phyloP scores from a whole-genome alignment of 225 moss, liverwort and hornwort genomes.

The Polytrichum formosum region DNA sequence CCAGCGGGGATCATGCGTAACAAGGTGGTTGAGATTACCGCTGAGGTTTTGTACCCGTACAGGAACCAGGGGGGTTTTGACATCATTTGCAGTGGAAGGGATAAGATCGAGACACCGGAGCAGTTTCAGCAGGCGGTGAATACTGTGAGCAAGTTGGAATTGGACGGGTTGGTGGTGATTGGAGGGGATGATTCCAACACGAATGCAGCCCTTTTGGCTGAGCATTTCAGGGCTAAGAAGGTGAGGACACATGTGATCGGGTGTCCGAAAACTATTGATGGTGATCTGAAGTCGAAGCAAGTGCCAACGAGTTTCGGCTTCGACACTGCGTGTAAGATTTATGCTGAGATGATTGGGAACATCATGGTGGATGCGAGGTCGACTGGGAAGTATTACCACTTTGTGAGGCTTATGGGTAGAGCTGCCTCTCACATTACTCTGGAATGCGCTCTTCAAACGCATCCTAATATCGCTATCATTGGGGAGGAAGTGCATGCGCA shows the following conservation, averaged over 20 bases:
- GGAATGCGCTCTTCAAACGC: constrained; percentile 89
- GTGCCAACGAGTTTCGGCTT: constrained; percentile 93
- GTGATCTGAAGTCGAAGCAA: constrained; percentile 78
- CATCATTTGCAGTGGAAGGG: constrained; percentile 88
- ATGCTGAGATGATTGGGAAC: constrained; percentile 92
- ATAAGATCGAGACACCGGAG: constrained; percentile 91
- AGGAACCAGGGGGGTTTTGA: constrained; percentile 94
- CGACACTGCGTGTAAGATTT: constrained; percentile 95
- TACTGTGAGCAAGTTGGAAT: constrained; percentile 57
- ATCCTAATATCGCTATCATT: constrained; percentile 82
- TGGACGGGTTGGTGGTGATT: constrained; percentile 87
- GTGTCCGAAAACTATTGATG: constrained; percentile 93
- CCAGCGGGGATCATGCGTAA: constrained; percentile 85
- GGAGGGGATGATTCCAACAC: constrained; percentile 96
- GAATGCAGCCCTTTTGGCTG: constrained; percentile 82
- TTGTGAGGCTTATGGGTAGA: constrained; percentile 86
- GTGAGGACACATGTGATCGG: constrained; percentile 74
- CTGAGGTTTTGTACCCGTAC: constrained; percentile 68
- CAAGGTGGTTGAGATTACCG: constrained; percentile 74
- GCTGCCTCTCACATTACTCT: constrained; percentile 93
- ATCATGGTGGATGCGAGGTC: constrained; percentile 95
- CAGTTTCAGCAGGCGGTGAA: constrained; percentile 87
- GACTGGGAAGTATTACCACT: constrained; percentile 90
- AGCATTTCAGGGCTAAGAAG: constrained; percentile 65
- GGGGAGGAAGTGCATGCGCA: constrained; percentile 79